Conservation (phyloP, 2,329 filamentous ascomycete species). For the Penicillium expansum region DNA sequence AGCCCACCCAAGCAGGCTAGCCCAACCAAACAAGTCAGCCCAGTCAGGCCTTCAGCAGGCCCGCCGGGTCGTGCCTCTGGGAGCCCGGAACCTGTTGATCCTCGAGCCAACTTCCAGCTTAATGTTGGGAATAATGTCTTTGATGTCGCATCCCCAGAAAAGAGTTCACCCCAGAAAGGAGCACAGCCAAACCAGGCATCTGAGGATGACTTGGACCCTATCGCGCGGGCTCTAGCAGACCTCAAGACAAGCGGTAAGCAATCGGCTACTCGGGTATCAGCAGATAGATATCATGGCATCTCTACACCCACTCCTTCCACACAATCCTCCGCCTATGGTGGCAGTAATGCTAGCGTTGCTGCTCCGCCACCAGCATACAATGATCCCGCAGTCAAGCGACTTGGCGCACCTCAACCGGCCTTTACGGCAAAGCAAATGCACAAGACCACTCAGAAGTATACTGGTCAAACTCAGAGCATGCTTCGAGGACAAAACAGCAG, state of each 20-base stretch:
- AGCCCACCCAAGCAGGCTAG: constrained; percentile 33
- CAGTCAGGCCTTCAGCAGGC: constrained; percentile 43
- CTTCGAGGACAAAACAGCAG: constrained; percentile 52
- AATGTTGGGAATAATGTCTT: constrained; percentile 97
- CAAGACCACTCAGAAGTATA: constrained; percentile 85
- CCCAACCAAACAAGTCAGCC: constrained; percentile 40
- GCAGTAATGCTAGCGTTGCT: constrained; percentile 47
- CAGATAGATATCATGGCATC: constrained; percentile 92
- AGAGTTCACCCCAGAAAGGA: constrained; percentile 48
- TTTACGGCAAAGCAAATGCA: constrained; percentile 95
- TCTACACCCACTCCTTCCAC: constrained; percentile 67
- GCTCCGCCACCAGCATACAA: constrained; percentile 90
- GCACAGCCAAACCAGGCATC: constrained; percentile 39
- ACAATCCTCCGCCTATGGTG: constrained; percentile 37
- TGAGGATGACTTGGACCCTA: constrained; percentile 74
- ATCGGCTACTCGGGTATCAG: constrained; percentile 79
- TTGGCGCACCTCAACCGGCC: constrained; percentile 86
- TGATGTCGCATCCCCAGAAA: constrained; percentile 78
- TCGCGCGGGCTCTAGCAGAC: constrained; percentile 87
- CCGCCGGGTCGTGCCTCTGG: constrained; percentile 33
- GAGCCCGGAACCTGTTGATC: constrained; percentile 85
- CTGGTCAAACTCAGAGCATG: constrained; percentile 76
- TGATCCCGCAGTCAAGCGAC: constrained; percentile 65
- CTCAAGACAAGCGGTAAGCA: constrained; percentile 85
- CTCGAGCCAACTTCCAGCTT: constrained; percentile 85